Evolutionary conservation across 176 grass and related monocot species (phyloP).

Genomic region (Echinochloa phyllopogon): DNA sequence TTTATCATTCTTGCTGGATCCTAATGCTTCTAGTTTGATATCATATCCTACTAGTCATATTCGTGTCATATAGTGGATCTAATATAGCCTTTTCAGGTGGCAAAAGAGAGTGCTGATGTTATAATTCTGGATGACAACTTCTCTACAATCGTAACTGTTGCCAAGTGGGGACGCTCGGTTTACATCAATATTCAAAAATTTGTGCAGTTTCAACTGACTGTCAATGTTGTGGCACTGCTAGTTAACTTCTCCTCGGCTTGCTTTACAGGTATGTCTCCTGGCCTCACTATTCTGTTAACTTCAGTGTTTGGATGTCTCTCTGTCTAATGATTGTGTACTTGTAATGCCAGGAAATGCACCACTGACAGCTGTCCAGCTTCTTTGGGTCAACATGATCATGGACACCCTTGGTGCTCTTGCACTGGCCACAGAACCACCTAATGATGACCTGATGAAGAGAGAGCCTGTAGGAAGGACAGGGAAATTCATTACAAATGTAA

Average conservation of each 20-base stretch:
- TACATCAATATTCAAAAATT: constrained; percentile 99
- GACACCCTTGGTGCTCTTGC: constrained; percentile 94
- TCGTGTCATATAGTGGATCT: constrained; percentile 24
- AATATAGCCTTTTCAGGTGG: constrained; percentile 72
- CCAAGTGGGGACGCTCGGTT: constrained; percentile 96
- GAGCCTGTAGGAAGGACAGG: constrained; percentile 90
- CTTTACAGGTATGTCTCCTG: constrained; percentile 66
- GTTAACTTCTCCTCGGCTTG: constrained; percentile 98
- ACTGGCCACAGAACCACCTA: constrained; percentile 90
- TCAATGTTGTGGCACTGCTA: constrained; percentile 87
- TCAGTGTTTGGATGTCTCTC: neutral
- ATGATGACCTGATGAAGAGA: constrained; percentile 86
- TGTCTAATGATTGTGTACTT: constrained; percentile 36
- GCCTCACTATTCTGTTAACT: neutral
- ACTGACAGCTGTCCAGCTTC: constrained; percentile 91
- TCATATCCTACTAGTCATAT: constrained; percentile 3
- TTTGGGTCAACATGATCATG: constrained; percentile 99
- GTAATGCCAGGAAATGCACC: constrained; percentile 79
- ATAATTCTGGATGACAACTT: constrained; percentile 99
- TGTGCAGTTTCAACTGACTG: constrained; percentile 96
- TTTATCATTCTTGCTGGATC: neutral
- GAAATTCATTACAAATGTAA: constrained; percentile 87
- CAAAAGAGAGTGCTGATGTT: constrained; percentile 99
- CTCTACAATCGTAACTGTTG: constrained; percentile 94
- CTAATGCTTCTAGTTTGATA: constrained; percentile 25